These are phyloP conservation scores for Polymyxa betae DNA, from an alignment of 208 protist genomes.

Conservation along the genomic window DNA sequence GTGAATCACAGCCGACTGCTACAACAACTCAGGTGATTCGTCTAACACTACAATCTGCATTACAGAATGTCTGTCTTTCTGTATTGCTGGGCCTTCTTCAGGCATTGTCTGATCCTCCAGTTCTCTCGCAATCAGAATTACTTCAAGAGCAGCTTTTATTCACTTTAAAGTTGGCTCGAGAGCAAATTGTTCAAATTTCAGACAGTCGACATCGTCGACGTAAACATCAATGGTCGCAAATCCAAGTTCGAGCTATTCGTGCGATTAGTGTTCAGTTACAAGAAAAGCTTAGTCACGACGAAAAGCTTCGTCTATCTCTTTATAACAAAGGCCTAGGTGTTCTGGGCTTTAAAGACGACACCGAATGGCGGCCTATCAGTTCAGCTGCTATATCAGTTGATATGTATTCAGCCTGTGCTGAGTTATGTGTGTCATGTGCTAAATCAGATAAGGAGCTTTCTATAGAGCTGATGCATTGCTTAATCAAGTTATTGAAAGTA, in stretches of 20 bases:
- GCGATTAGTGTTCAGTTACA: not conserved
- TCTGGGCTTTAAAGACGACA: slow-evolving; percentile 25
- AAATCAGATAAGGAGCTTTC: not conserved
- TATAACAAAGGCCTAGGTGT: not conserved
- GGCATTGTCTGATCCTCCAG: not conserved
- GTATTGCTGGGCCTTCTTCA: not conserved
- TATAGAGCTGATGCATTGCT: not conserved
- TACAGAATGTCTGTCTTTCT: not conserved
- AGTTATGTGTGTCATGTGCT: slow-evolving; percentile 16
- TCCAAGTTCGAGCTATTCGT: not conserved
- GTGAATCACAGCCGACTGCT: not conserved
- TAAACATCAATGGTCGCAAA: not conserved
- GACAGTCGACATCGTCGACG: not conserved
- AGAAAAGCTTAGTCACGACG: not conserved
- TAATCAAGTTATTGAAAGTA: slow-evolving; percentile 7
- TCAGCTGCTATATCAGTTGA: not conserved
- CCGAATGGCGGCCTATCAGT: not conserved
- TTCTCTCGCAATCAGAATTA: not conserved
- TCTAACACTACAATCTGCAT: not conserved
- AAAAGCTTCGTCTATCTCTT: not conserved
- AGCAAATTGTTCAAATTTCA: not conserved
- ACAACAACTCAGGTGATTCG: not conserved
- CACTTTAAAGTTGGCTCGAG: not conserved
- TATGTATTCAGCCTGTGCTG: not conserved
- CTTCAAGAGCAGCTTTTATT: not conserved